Evolutionary conservation across 1,284 basidiomycete species (phyloP), one percentile per base, ranked within the genome.

Genomic region (Sporisorium sorghi): DNA sequence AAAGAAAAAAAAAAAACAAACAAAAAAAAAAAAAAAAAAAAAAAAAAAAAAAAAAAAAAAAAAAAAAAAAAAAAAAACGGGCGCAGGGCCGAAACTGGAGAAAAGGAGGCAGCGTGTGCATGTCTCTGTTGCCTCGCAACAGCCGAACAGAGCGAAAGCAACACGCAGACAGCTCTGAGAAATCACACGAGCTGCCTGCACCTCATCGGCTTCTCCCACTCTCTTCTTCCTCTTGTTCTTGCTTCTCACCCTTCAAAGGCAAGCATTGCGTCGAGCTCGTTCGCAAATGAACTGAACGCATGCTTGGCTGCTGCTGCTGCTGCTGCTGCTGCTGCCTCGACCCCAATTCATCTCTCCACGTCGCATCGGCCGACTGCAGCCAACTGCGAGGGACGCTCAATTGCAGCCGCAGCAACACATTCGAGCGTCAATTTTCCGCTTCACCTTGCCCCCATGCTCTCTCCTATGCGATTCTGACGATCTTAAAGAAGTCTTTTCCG

Each of bases 141-240:
- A 47, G 46, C 46, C 46, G 39, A 40, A 21, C 28, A 40, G 12
- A 19, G 12, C 17, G 3, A 9, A 40, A 24, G 23, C 52, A 62
- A 19, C 59, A 55, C 51, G 51, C 50, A 46, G 11, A 14, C 35
- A 40, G 5, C 40, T 23, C 35, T 40, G 33, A 51, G 54, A 63
- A 56, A 63, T 57, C 60, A 63, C 53, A 56, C 42, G 42, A 62
- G 60, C 15, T 44, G 43, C 24, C 23, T 47, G 10, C 17, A 46
- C 37, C 37, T 40, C 6, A 46, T 30, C 44, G 44, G 11, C 26
- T 46, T 37, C 35, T 37, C 37, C 37, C 46, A n/a, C 46, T 30
- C 46, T 12, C 28, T 30, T 28, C 6, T n/a, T 30, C 14, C 28
- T 47, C n/a, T n/a, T n/a, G n/a, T n/a, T n/a, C 35, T 46, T 28